Evolutionary conservation across 768 basidiomycete genomes (phyloP), one percentile per base, ranked within the genome.

Genomic region (Collybia sp.): DNA sequence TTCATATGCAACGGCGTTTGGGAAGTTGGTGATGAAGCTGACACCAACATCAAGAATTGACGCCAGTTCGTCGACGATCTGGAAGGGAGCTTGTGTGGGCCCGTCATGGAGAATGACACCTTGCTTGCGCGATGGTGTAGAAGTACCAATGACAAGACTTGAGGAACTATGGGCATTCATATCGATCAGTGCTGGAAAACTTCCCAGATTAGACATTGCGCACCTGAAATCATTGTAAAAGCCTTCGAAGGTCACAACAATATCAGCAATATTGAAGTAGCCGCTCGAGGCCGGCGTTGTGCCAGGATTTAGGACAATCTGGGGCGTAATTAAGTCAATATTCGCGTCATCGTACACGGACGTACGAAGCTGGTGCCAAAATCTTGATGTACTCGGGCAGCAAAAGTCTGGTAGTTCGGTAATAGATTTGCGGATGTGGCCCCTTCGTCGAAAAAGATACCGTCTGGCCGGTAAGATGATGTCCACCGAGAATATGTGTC

Each of bases 401-500:
- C 48, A 42, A 57, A 67, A 5, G 35, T 44, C 35, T 56, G 45
- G 39, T 68, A 70, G 37, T 39, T 50, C 1, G 50, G 30, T 8
- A 68, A 20, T n/a, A 55, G 42, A 3, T 18, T 33, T 9, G 46
- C 43, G 13, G 45, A 45, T 2, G 54, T 55, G 6, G 53, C 43
- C 2, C 58, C 62, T 48, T 70, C 58, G 40, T 70, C 67, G 51
- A 68, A 66, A 50, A 69, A 69, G 15, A 70, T 65, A 1, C 68
- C 67, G 15, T 62, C 54, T 0, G 54, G 57, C 9, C 54, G 44
- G 46, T 68, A 70, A 1, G 60, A 44, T 9, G 51, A 43, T 0
- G 46, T 44, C 68, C 68, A 70, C 1, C 49, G 45, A 4, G 47
- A 50, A 42, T 69, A 70, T 5, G 62, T 64, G 20, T 57, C 36